Evolutionary conservation across 129 eudicot genomes (phyloP).

Genomic region (Deinandra increscens): DNA sequence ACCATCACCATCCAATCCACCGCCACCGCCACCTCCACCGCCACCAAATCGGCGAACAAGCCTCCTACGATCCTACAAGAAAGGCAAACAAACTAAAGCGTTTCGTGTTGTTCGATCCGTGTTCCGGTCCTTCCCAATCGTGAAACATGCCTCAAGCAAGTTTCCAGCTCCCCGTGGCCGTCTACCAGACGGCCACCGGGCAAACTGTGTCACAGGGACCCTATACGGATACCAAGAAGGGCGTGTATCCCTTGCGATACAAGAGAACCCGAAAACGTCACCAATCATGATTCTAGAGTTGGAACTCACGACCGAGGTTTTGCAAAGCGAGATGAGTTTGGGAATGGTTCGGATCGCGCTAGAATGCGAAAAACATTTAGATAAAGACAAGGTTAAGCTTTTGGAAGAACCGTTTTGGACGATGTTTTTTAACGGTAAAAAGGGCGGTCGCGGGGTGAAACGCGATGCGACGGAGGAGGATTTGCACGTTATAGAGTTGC

Average conservation of each 20-base stretch:
- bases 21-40: conserved; percentile 35
- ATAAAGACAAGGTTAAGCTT: conserved; percentile 48
- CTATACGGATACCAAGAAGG: conserved; percentile 64
- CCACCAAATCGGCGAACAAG: conserved; percentile 29
- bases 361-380: conserved; percentile 61
- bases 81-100: conserved; percentile 32
- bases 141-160: conserved; percentile 44
- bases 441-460: conserved; percentile 51
- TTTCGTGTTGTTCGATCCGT: conserved; percentile 52
- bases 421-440: conserved; percentile 71
- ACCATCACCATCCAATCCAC: conserved; percentile 18
- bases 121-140: conserved; percentile 58
- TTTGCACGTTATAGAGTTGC: conserved; percentile 59
- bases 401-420: conserved; percentile 76
- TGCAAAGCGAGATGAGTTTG: conserved; percentile 61
- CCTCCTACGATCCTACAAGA: conserved; percentile 42
- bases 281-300: conserved; percentile 63
- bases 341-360: conserved; percentile 77
- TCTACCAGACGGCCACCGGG: conserved; percentile 32
- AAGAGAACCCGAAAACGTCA: conserved; percentile 59
- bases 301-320: conserved; percentile 52
- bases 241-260: conserved; percentile 50
- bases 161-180: conserved; percentile 48
- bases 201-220: conserved; percentile 48
- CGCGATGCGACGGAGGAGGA: conserved; percentile 65